Evolutionary conservation across 768 basidiomycete species (phyloP).

Genomic region (Mycena latifolia): DNA sequence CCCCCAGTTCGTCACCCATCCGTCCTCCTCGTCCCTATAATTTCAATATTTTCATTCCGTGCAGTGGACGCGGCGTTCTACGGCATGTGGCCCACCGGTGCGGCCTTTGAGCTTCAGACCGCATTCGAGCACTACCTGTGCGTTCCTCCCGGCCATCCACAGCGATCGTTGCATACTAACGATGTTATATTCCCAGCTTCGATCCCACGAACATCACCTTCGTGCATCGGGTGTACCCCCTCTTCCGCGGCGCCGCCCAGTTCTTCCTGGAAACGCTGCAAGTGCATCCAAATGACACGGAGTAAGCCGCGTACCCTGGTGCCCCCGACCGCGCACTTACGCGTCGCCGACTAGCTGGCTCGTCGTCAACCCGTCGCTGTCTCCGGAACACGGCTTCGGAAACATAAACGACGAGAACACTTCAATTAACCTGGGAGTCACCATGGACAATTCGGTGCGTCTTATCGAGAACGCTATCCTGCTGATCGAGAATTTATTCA

Average conservation of each 20-base stretch:
- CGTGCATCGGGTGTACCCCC: slow-evolving; percentile 22
- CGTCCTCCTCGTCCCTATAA: not conserved
- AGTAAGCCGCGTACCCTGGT: not conserved
- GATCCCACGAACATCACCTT: slow-evolving; percentile 27
- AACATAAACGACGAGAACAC: slow-evolving; percentile 17
- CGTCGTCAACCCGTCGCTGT: slow-evolving; percentile 24
- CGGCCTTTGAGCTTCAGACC: slow-evolving; percentile 31
- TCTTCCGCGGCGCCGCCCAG: slow-evolving; percentile 23
- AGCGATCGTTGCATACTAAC: not conserved
- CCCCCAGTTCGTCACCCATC: slow-evolving; percentile 6
- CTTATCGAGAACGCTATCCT: too few relatives aligned
- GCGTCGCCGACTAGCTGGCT: slow-evolving; percentile 10
- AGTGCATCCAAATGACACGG: slow-evolving; percentile 20
- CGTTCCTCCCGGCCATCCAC: not conserved
- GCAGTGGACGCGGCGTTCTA: slow-evolving; percentile 37
- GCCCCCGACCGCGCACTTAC: not conserved
- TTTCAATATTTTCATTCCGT: not conserved
- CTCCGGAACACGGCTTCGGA: slow-evolving; percentile 14
- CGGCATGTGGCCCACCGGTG: slow-evolving; percentile 35
- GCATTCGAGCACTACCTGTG: slow-evolving; percentile 33
- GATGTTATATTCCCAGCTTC: not conserved
- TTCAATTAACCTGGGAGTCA: slow-evolving; percentile 20
- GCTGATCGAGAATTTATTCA: not conserved
- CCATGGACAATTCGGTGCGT: slow-evolving; percentile 34
- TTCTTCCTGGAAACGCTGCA: slow-evolving; percentile 27